Evolutionary conservation across 1,139 yeast species (phyloP), one percentile per base, ranked within the genome.

Genomic region (Blastobotrys indianensis): DNA sequence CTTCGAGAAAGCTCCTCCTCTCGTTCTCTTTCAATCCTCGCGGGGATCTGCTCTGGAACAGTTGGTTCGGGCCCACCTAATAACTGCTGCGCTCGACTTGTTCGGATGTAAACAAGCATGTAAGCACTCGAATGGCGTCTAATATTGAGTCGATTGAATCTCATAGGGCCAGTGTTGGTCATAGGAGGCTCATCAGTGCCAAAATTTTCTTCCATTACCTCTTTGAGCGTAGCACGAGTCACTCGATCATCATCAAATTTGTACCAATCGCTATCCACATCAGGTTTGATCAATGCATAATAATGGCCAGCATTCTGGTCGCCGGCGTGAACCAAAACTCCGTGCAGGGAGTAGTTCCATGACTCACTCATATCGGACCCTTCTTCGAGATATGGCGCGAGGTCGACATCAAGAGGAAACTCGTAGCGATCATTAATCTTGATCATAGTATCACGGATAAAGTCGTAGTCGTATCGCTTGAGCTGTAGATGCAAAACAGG

Each of bases 261-360:
- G 62, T 77, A 82, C 99, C 98, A 94, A 17, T 78, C 70, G 47
- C 81, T 79, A 37, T 76, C 76, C 8, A 77, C 70, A 32, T 75
- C 74, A 2, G 98, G 97, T 62, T 83, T 88, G 47, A 94, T 81
- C 79, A 92, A 76, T 0, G 98, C 94, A 62, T 92, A 92, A 64
- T 92, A 92, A 62, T 92, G 99, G 20, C 99, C 99, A 45, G 92
- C 86, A 17, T 95, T 85, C 46, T 92, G 82, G 60, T 90, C 95
- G 51, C 99, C 99, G 44, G 90, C 85, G 62, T 92, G 99, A 5
- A 92, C 97, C 49, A 92, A 72, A 2, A 94, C 98, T 8, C 96
- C 97, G 62, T 92, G 97, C 38, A 92, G 69, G 48, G 80, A 80
- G 63, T 92, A 92, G 37, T 72, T 79, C 80, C 92, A 84, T 46